Evolutionary conservation across 179 eudicot species (phyloP).

Genomic region (Amaranthus tricolor): DNA sequence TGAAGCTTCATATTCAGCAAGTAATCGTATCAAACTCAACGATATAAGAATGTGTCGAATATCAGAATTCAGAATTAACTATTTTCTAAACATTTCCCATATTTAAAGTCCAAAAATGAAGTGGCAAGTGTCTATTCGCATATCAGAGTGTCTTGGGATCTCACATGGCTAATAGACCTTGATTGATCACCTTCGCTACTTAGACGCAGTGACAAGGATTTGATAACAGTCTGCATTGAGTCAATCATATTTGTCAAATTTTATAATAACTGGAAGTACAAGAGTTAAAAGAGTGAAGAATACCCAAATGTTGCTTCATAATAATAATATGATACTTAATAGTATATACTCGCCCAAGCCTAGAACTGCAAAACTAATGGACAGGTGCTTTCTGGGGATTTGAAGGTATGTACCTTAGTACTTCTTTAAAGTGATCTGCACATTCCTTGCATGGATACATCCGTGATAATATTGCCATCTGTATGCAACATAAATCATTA

Average conservation of each 20-base stretch:
- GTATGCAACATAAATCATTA: slow-evolving; percentile 20
- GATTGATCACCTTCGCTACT: neutral
- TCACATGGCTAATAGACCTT: neutral
- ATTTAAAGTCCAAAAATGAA: too few relatives aligned
- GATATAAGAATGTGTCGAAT: too few relatives aligned
- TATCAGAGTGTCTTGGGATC: too few relatives aligned
- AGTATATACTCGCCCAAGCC: neutral
- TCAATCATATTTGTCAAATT: neutral
- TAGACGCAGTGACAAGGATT: neutral
- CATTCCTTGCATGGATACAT: slow-evolving; percentile 76
- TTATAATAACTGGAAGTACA: neutral
- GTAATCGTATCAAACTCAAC: too few relatives aligned
- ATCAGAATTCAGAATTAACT: too few relatives aligned
- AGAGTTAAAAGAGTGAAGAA: too few relatives aligned
- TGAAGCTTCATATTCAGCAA: neutral
- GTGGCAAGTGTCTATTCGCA: too few relatives aligned
- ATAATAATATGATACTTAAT: neutral
- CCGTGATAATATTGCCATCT: slow-evolving; percentile 62
- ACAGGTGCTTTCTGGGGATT: neutral
- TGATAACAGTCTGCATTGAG: neutral
- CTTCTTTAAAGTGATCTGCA: slow-evolving; percentile 63
- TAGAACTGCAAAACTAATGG: neutral
- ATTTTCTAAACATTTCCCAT: too few relatives aligned
- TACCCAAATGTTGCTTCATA: neutral
- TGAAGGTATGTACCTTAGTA: slow-evolving; percentile 36